phyloP scores from a whole-genome alignment of 1,284 basidiomycete genomes.

The Trichosporon ovoides region DNA sequence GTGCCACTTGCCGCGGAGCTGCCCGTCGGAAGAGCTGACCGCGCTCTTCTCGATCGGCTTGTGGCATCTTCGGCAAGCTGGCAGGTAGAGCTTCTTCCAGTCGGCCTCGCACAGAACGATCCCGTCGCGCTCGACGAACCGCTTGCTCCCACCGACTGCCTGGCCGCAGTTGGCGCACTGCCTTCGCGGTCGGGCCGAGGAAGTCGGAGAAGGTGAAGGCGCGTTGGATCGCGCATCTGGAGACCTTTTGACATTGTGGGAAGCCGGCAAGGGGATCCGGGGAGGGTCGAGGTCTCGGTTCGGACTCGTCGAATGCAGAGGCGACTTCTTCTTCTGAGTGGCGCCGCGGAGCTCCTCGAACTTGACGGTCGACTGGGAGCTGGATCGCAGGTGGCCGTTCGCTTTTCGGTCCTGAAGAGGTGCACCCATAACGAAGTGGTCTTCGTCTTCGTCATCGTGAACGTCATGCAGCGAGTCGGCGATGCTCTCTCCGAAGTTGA shows the following conservation, averaged over 20 bases:
- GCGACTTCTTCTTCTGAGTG: not conserved
- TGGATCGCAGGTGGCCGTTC: constrained; percentile 9
- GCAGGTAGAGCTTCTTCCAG: constrained; percentile 91
- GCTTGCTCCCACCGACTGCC: constrained; percentile 62
- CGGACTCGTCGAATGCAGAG: not conserved
- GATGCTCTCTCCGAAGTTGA: constrained; percentile 7
- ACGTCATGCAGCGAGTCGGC: constrained; percentile 31
- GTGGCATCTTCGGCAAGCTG: constrained; percentile 74
- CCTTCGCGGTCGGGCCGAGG: constrained; percentile 12
- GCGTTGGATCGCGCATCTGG: not conserved
- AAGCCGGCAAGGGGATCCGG: not conserved
- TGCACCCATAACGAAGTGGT: constrained; percentile 20
- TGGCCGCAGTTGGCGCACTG: constrained; percentile 63
- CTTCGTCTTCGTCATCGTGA: constrained; percentile 31
- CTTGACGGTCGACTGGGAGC: constrained; percentile 18
- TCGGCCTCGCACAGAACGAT: constrained; percentile 73
- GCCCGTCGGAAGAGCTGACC: constrained; percentile 82
- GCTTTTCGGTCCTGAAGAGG: not conserved
- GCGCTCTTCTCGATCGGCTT: constrained; percentile 80
- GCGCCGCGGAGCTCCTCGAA: not conserved
- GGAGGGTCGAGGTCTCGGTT: constrained; percentile 9
- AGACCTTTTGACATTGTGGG: not conserved
- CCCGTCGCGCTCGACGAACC: constrained; percentile 66
- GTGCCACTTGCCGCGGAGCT: constrained; percentile 88
- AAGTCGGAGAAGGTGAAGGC: not conserved